Evolutionary conservation across 2,329 filamentous ascomycete genomes (phyloP).

Genomic region (Pestalotiopsis sp.): DNA sequence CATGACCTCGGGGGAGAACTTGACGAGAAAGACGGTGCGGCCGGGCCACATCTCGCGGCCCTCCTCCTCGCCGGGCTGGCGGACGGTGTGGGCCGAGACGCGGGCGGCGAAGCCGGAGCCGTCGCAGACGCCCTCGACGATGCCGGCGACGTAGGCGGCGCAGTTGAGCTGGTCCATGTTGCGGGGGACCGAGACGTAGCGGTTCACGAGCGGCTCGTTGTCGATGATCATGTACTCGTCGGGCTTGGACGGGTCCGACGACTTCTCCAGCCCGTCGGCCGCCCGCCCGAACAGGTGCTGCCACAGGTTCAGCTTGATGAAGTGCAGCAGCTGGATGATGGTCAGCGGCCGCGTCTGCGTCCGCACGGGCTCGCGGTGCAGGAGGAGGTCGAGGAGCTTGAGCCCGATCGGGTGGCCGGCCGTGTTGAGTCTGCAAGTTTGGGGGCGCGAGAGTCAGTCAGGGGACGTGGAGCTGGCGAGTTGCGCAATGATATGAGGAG

Average conservation of each 20-base stretch:
- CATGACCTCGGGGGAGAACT: constrained; percentile 87
- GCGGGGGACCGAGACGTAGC: constrained; percentile 87
- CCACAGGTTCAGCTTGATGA: constrained; percentile 92
- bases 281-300: constrained; percentile 87
- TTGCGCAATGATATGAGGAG: not conserved
- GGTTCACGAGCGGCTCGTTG: constrained; percentile 95
- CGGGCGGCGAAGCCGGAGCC: constrained; percentile 85
- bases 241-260: constrained; percentile 74
- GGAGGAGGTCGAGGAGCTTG: constrained; percentile 90
- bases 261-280: constrained; percentile 91
- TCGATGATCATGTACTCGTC: constrained; percentile 99
- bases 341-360: constrained; percentile 77
- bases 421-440: constrained; percentile 68
- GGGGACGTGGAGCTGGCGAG: not conserved
- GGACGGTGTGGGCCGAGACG: constrained; percentile 84
- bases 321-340: constrained; percentile 88
- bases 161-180: constrained; percentile 98
- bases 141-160: constrained; percentile 90
- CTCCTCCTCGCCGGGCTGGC: constrained; percentile 41
- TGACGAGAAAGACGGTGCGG: constrained; percentile 92
- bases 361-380: constrained; percentile 75
- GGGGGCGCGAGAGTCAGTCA: not conserved
- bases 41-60: constrained; percentile 84
- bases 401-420: constrained; percentile 94
- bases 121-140: constrained; percentile 94